These are phyloP conservation scores for Holtermanniella nyarrowii DNA, from an alignment of 768 basidiomycete species.

Conservation along the genomic window DNA sequence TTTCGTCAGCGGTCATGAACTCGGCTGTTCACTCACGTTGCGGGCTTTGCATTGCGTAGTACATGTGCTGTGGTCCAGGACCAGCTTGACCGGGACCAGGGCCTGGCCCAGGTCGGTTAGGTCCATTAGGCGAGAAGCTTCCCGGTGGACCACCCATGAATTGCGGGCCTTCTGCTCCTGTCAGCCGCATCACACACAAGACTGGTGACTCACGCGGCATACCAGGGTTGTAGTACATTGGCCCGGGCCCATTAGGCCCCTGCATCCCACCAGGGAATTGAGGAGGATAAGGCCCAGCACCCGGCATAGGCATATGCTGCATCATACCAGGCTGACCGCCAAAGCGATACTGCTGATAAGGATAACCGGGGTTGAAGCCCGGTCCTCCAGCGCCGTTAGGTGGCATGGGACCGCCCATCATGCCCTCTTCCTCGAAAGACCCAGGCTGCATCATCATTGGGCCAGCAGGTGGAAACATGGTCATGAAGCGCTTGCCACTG, in stretches of 20 bases:
- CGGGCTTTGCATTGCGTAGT: background rate
- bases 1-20: background rate
- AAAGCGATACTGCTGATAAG: constrained; percentile 17
- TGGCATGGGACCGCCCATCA: constrained; percentile 7
- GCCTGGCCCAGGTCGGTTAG: constrained; percentile 13
- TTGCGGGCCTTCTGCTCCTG: constrained; percentile 14
- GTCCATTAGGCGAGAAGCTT: constrained; percentile 20
- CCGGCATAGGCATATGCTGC: constrained; percentile 9
- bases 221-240: constrained; percentile 31
- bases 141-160: constrained; percentile 28
- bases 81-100: constrained; percentile 4
- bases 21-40: background rate
- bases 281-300: constrained; percentile 2
- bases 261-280: constrained; percentile 13
- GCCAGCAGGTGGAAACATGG: constrained; percentile 55
- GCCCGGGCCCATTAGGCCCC: constrained; percentile 22
- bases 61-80: background rate
- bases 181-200: background rate
- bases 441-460: constrained; percentile 3
- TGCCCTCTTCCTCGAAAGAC: constrained; percentile 10
- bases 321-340: constrained; percentile 14
- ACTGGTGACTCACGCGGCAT: constrained; percentile 21
- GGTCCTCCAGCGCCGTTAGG: constrained; percentile 9
- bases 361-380: constrained; percentile 16
- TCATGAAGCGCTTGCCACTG: constrained; percentile 72